A percentile compares a stretch with the other conserved stretches of the same genome.
Evolutionary conservation across 805 yeast species (phyloP).

Genomic region (Pachysolen tannophilus): DNA sequence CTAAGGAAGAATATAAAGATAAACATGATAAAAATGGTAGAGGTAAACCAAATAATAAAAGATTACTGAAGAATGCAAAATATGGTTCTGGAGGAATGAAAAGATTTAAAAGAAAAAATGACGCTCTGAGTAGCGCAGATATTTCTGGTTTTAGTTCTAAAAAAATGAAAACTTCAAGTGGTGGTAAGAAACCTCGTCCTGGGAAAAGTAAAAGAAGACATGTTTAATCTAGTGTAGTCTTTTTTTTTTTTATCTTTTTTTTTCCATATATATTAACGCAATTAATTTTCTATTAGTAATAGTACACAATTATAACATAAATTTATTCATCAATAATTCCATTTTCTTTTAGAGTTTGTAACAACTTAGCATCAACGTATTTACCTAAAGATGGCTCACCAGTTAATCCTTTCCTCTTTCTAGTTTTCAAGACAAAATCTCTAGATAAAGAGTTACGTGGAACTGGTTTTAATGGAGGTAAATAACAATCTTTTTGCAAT

Average conservation of each 20-base stretch:
- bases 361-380: slow-evolving; percentile 58
- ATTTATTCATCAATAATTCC: slow-evolving; percentile 31
- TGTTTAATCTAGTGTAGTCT: slow-evolving; percentile 11
- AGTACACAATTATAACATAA: slow-evolving; percentile 2
- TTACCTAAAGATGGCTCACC: slow-evolving; percentile 63
- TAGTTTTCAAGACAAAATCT: slow-evolving; percentile 82
- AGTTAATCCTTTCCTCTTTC: slow-evolving; percentile 79
- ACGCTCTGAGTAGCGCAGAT: slow-evolving; percentile 64
- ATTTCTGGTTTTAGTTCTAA: slow-evolving; percentile 46
- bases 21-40: slow-evolving; percentile 16
- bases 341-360: slow-evolving; percentile 40
- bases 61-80: slow-evolving; percentile 64
- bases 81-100: slow-evolving; percentile 77
- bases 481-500: slow-evolving; percentile 50
- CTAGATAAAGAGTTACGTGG: slow-evolving; percentile 64
- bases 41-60: slow-evolving; percentile 41
- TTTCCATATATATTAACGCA: slow-evolving; percentile 3
- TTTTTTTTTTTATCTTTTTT: too few relatives aligned
- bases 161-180: slow-evolving; percentile 37
- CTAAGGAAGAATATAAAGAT: slow-evolving; percentile 35
- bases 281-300: too few relatives aligned
- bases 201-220: slow-evolving; percentile 50
- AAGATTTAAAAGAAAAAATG: slow-evolving; percentile 65
- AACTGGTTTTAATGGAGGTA: slow-evolving; percentile 74
- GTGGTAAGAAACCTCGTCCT: slow-evolving; percentile 29